Evolutionary conservation across 805 yeast genomes (phyloP), one percentile per base, ranked within the genome.

Genomic region (Hanseniaspora valbyensis): DNA sequence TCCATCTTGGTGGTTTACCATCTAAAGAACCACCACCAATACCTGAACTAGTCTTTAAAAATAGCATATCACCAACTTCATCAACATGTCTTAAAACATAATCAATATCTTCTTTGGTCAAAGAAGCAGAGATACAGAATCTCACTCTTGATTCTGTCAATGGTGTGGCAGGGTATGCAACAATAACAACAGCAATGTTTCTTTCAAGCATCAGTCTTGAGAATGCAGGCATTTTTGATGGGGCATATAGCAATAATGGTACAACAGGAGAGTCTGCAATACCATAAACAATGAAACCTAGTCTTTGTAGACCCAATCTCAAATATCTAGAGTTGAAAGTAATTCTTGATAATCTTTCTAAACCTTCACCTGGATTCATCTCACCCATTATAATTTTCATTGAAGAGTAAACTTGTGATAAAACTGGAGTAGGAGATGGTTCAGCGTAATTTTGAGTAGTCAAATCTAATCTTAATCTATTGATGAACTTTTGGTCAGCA

Each of bases 81-180:
- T 78, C 78, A 59, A 83, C 74, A 59, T 77, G 80, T 46, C 75
- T 74, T 57, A 89, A 70, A 37, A 87, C 73, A 58, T 78, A 75
- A 63, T 92, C 99, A 59, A 92, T 76, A 66, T 92, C 99, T 59
- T 84, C 90, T 68, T 92, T 92, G 29, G 95, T 92, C 59, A 94
- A 74, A 1, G 97, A 83, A 0, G 96, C 71, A 50, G 95, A 83
- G 58, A 92, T 81, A 72, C 99, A 92, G 59, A 92, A 78, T 66
- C 99, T 78, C 25, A 87, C 88, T 68, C 98, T 79, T 4, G 95
- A 83, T 33, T 88, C 78, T 39, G 86, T 80, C 57, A 92, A 73
- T 32, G 95, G 95, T 0, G 97, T 90, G 0, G 98, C 98, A 10
- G 99, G 99, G 64, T 92, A 92, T 33, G 97, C 96, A 40, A 90